Percentiles rank a stretch among this genome's conserved stretches.
Conservation (phyloP, 2,329 filamentous ascomycete species). For the Aspergillus sp. region DNA sequence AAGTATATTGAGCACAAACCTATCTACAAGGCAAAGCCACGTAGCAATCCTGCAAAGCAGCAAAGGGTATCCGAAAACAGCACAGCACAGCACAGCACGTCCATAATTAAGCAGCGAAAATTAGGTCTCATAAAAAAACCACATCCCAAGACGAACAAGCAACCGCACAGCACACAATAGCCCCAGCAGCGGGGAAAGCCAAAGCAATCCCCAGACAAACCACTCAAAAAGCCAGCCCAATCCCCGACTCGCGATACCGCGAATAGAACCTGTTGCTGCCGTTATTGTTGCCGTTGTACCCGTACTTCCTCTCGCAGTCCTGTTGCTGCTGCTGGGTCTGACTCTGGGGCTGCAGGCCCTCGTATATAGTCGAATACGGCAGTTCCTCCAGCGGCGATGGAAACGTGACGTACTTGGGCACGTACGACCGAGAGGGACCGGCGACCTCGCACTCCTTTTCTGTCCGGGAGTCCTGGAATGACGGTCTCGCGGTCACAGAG, state of each 20-base stretch:
- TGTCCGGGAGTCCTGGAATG: conserved; percentile 2
- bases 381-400: conserved; percentile 6
- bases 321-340: neutral
- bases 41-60: neutral
- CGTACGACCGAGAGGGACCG: conserved; percentile 2
- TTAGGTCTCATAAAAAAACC: no score
- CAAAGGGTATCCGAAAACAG: neutral
- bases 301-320: conserved; percentile 5
- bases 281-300: no score
- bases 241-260: conserved; percentile 14
- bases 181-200: neutral
- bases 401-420: neutral
- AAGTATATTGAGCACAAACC: neutral
- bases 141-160: no score
- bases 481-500: conserved; percentile 10
- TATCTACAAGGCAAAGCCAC: neutral
- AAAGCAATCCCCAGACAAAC: neutral
- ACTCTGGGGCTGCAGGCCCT: conserved; percentile 14
- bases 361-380: conserved; percentile 17
- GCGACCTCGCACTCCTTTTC: conserved; percentile 14
- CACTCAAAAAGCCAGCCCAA: conserved; percentile 21
- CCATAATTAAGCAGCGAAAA: no score
- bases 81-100: no score
- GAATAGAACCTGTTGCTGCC: conserved; percentile 6
- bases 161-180: no score